phyloP scores from a whole-genome alignment of 352 stramenopile genomes.

The Thalassiosira livingstoniorum region DNA sequence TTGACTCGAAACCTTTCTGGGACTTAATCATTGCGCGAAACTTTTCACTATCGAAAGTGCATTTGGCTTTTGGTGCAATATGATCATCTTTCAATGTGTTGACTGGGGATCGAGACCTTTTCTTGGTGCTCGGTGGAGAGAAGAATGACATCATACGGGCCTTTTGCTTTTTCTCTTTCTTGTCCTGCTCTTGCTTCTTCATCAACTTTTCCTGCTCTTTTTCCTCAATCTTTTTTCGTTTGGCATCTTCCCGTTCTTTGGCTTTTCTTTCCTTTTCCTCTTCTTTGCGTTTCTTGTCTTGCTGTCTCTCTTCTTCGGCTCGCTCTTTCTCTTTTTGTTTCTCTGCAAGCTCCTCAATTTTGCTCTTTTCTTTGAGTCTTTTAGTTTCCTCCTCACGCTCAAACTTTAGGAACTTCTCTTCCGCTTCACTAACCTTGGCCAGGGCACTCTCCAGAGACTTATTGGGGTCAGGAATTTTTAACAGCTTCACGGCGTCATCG shows the following conservation, averaged over 20 bases:
- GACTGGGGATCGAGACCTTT: conserved; percentile 9
- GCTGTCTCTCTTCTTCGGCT: conserved; percentile 30
- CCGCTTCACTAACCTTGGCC: conserved; percentile 68
- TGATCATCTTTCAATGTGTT: conserved; percentile 2
- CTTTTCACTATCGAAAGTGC: conserved; percentile 46
- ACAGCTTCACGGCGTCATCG: conserved; percentile 53
- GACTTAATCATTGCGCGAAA: conserved; percentile 46
- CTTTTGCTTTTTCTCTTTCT: conserved; percentile 57
- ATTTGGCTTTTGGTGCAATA: not conserved
- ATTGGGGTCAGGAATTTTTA: conserved; percentile 35
- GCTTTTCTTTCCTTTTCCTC: conserved; percentile 43
- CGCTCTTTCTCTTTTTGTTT: conserved; percentile 62
- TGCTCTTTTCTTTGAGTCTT: conserved; percentile 43
- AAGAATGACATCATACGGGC: conserved; percentile 56
- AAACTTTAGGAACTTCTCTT: conserved; percentile 81
- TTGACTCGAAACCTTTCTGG: conserved; percentile 8
- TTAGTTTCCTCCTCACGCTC: conserved; percentile 75
- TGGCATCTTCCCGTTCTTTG: conserved; percentile 52
- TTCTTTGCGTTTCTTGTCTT: conserved; percentile 45
- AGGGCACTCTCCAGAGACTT: conserved; percentile 28
- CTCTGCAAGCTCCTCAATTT: conserved; percentile 29
- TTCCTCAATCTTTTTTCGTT: conserved; percentile 38
- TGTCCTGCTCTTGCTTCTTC: conserved; percentile 43
- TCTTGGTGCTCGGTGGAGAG: conserved; percentile 40
- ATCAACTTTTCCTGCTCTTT: conserved; percentile 36